Base-by-base conservation (phyloP, 1,139 yeast species). In the Geotrichum australiense region DNA sequence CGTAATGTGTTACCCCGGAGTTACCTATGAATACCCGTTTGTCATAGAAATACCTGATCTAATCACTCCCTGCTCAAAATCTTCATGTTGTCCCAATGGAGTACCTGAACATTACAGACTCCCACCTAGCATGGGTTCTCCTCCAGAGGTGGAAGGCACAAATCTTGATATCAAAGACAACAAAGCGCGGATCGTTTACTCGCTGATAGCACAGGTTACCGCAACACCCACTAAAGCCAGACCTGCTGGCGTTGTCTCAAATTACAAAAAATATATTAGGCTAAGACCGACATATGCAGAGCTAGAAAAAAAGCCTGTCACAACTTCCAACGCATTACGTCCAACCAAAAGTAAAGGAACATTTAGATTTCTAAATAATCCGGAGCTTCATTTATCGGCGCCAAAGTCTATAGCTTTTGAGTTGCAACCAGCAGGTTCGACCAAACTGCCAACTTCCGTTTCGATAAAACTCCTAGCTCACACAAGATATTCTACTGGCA, bases 121-220 rank as follows among this genome's bases (percentile, higher is more conserved):
- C 6, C 43, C 43, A 8, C 43, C 43, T 14, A 41, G 43, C 18
- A 6, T 41, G 18, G 43, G 43, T 1, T 30, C 43, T 6, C 43
- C 43, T 10, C 40, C 43, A 20, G 40, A 41, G 37, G 22, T 24
- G 11, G 19, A 27, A 5, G 39, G 29, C 18, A n/a, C 27, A 31
- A 16, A 31, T 5, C 27, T 23, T 7, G 35, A 36, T 18, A 35
- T 41, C 26, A 35, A 39, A 21, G 28, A 35, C 21, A 41, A 36
- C n/a, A 35, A 35, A 10, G 43, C 43, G 14, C 24, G 43, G 7
- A 20, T 41, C 15, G 25, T 33, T 10, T 41, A 41, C 14, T 29
- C 43, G 2, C 21, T 41, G 14, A 19, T 23, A 4, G 43, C 40
- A 4, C 26, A 15, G 21, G 40, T 26, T 2, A 35, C 16, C n/a